These are phyloP conservation scores for Sugiyamaella xylanicola DNA, from an alignment of 1,139 yeast genomes.

Conservation along the genomic window DNA sequence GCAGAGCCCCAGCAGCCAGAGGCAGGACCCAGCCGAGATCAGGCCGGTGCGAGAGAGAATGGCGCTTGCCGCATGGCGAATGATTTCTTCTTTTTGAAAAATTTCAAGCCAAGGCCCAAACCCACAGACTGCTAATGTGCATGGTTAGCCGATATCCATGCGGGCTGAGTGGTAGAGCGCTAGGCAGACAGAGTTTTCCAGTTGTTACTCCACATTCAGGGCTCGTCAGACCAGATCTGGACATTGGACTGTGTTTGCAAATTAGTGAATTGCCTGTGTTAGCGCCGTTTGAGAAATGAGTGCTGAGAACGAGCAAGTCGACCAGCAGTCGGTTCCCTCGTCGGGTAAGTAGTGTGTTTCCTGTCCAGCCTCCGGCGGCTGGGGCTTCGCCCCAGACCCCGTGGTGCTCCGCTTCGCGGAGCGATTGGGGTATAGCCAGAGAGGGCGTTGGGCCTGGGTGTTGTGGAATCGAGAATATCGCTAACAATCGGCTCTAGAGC, in stretches of 20 bases:
- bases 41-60: too few species aligned
- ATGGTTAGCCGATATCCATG: too few species aligned
- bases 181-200: conserved; percentile 10
- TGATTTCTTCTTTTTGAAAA: conserved; percentile 18
- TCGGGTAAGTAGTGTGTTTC: not conserved
- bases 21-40: not conserved
- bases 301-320: conserved; percentile 2
- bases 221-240: not conserved
- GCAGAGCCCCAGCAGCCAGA: not conserved
- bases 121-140: conserved; percentile 7
- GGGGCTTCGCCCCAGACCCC: not conserved
- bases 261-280: too few species aligned
- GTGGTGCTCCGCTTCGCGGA: not conserved
- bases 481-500: not conserved
- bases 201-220: conserved; percentile 6
- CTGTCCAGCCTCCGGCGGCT: not conserved
- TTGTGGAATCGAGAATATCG: not conserved
- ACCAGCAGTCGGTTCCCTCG: not conserved
- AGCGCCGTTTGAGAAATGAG: not conserved
- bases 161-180: too few species aligned
- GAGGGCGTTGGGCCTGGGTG: not conserved
- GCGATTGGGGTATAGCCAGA: not conserved
- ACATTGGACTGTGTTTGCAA: not conserved
- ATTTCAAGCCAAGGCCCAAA: conserved; percentile 11
- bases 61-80: not conserved